Base-by-base conservation (phyloP, 352 stramenopile genomes). In the Phytophthora chlamydospora region DNA sequence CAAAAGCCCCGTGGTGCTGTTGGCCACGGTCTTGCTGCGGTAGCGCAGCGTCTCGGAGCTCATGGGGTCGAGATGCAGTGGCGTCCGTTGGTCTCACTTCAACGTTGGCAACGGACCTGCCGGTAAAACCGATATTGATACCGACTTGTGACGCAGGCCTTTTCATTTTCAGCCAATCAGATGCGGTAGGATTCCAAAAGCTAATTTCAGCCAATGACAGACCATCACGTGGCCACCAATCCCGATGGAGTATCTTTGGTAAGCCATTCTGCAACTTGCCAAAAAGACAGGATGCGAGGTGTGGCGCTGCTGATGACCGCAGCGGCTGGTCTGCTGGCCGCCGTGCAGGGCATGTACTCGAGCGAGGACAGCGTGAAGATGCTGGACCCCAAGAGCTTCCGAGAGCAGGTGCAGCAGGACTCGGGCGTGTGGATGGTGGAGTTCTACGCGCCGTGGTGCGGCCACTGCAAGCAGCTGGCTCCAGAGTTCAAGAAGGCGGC, bases 401-500 rank as follows among this genome's bases (percentile, higher is more conserved):
- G 81, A 11, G 82, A 93, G 50, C 58, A 79, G 50, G 55, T 95
- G 50, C 75, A 89, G 71, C 74, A 84, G 76, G 83, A 89, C 70
- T 73, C 76, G 5, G 83, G 83, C 12, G 76, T 96, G 65, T 98
- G 92, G 91, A 49, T 98, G n/a, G 91, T 98, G 16, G 90, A 98
- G 71, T 98, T 98, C 64, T 98, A 97, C 49, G 95, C 95, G 45
- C 94, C 94, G 38, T 98, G 93, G 93, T 98, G 93, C 58, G 95
- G 95, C 33, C 95, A 98, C 76, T 98, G 95, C 82, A 96, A 97
- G 78, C 82, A 87, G 57, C 81, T 98, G 35, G 85, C 87, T 16
- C 94, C 94, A 1, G 91, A 98, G 68, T 98, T 88, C 83, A 91
- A 95, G 73, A 92, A 95, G 56, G 91, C 90, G 3, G 91, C 93